Conservation (phyloP, 2,329 filamentous ascomycete species). For the Volutella citrinella region DNA sequence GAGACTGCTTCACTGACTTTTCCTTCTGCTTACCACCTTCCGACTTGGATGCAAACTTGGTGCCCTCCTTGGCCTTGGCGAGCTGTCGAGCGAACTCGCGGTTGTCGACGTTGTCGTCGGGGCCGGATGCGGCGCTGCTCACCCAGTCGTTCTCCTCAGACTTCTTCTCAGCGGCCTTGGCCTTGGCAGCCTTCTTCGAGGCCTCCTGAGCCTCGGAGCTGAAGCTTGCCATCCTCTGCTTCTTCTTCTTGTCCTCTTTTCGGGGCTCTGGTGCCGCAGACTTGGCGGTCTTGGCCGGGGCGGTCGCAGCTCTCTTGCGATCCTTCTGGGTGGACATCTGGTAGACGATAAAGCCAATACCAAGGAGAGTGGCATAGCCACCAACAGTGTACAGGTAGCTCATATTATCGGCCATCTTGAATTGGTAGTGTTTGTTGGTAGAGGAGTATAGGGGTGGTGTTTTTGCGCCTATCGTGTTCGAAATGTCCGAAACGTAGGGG, state of each 20-base stretch:
- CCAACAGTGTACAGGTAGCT: conserved; percentile 34
- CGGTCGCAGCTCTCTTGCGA: conserved; percentile 27
- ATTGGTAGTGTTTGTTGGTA: conserved; percentile 7
- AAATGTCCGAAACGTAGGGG: too few relatives aligned
- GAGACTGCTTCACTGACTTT: conserved; percentile 69
- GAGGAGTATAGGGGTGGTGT: conserved; percentile 5
- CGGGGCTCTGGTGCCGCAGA: conserved; percentile 29
- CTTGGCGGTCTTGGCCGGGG: conserved; percentile 29
- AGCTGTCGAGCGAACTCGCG: conserved; percentile 76
- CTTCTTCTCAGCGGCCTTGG: conserved; percentile 30
- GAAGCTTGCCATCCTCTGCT: conserved; percentile 43
- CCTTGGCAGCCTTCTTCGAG: conserved; percentile 37
- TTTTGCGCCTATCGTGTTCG: conserved; percentile 10
- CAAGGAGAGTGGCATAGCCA: conserved; percentile 36
- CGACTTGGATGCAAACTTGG: conserved; percentile 52
- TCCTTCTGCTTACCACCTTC: conserved; percentile 61
- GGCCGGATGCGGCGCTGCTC: conserved; percentile 36
- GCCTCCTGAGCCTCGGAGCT: conserved; percentile 34
- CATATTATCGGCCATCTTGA: conserved; percentile 34
- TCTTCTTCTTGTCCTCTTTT: conserved; percentile 44
- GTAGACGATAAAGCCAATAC: conserved; percentile 34
- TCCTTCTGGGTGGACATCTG: conserved; percentile 33
- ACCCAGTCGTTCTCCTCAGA: conserved; percentile 27
- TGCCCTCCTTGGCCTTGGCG: conserved; percentile 67
- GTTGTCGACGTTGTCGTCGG: conserved; percentile 63